A percentile compares a stretch with the other conserved stretches of the same genome.
These are phyloP conservation scores for Hydnomerulius pinastri DNA, from an alignment of 768 basidiomycete species.

Conservation along the genomic window DNA sequence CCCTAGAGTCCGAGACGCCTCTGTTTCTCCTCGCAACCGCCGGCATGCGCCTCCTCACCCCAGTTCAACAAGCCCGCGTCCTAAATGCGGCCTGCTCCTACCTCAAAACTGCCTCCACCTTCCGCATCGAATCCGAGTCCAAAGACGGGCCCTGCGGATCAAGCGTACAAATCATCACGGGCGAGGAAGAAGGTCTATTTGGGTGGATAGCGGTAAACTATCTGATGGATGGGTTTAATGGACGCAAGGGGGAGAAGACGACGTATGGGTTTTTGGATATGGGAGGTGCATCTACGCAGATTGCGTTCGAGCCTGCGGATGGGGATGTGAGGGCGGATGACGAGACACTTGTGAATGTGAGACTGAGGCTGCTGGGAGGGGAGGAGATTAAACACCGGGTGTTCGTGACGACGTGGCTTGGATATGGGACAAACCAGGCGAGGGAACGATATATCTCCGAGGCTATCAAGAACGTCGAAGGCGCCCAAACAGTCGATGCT, in stretches of 20 bases:
- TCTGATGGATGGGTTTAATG: slow-evolving; percentile 92
- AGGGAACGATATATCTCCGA: slow-evolving; percentile 86
- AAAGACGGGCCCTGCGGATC: slow-evolving; percentile 83
- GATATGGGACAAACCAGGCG: slow-evolving; percentile 98
- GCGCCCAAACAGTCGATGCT: slow-evolving; percentile 21
- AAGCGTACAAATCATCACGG: slow-evolving; percentile 91
- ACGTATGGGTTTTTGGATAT: slow-evolving; percentile 99
- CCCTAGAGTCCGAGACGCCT: slow-evolving; percentile 80
- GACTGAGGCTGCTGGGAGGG: slow-evolving; percentile 79
- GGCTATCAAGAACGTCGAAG: slow-evolving; percentile 59
- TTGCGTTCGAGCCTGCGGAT: slow-evolving; percentile 88
- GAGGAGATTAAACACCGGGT: slow-evolving; percentile 88
- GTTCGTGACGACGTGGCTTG: slow-evolving; percentile 98
- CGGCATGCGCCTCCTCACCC: slow-evolving; percentile 88
- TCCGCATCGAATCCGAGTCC: slow-evolving; percentile 70
- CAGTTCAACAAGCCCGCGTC: slow-evolving; percentile 67
- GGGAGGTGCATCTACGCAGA: slow-evolving; percentile 99
- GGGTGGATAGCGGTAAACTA: slow-evolving; percentile 99
- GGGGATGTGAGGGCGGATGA: slow-evolving; percentile 52
- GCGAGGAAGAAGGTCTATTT: slow-evolving; percentile 97
- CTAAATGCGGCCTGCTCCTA: slow-evolving; percentile 78
- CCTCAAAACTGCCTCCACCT: slow-evolving; percentile 72
- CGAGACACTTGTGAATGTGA: slow-evolving; percentile 71
- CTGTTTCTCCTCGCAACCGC: slow-evolving; percentile 95
- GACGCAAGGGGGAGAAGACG: slow-evolving; percentile 54